Evolutionary conservation across 1,284 basidiomycete genomes (phyloP).

Genomic region (Meira nashicola): DNA sequence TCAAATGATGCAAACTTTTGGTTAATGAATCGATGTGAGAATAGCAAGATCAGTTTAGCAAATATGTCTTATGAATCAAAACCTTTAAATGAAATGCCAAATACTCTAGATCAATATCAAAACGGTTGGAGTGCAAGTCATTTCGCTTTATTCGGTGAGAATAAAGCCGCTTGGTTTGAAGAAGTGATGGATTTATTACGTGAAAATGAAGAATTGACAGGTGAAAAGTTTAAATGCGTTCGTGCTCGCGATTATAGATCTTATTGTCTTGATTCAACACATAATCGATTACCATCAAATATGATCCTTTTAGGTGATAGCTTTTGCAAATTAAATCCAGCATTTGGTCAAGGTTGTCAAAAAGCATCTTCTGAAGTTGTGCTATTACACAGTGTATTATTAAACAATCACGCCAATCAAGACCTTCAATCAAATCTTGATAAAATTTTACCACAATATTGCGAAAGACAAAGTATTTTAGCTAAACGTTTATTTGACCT

Average conservation of each 20-base stretch:
- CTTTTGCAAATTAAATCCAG: slow-evolving; percentile 2
- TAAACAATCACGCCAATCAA: too few species aligned
- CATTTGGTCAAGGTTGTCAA: slow-evolving; percentile 3
- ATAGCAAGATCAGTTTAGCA: neutral
- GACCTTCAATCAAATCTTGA: too few species aligned
- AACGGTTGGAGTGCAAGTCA: too few species aligned
- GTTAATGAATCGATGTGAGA: neutral
- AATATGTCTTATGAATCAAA: neutral
- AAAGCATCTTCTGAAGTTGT: too few species aligned
- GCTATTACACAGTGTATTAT: too few species aligned
- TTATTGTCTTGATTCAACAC: neutral
- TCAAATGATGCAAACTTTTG: neutral
- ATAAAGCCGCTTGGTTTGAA: neutral
- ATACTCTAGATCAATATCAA: too few species aligned
- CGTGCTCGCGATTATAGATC: neutral
- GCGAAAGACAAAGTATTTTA: too few species aligned
- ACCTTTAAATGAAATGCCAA: neutral
- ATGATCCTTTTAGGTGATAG: neutral
- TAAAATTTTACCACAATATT: too few species aligned
- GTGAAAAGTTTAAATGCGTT: neutral
- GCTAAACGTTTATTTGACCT: too few species aligned
- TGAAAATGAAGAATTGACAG: neutral
- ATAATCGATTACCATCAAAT: neutral
- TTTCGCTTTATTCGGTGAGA: neutral
- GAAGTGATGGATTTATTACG: neutral